Evolutionary conservation across 768 basidiomycete species (phyloP).

Genomic region (Arthromyces matolae): DNA sequence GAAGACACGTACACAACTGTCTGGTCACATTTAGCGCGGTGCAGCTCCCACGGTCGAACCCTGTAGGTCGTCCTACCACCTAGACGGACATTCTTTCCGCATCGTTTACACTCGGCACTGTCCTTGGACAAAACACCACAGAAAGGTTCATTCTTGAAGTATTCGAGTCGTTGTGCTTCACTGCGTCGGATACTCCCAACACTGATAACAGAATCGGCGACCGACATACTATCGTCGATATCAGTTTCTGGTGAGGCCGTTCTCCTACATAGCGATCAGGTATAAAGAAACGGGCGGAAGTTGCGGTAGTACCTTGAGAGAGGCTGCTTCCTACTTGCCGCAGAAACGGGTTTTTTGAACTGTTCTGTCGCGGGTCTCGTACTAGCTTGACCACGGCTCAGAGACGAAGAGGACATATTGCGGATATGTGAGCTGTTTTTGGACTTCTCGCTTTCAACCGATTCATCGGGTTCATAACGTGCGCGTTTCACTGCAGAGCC

Average conservation of each 20-base stretch:
- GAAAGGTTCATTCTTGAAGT: conserved; percentile 59
- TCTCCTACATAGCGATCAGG: conserved; percentile 15
- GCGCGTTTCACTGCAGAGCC: conserved; percentile 27
- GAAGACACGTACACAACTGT: conserved; percentile 25
- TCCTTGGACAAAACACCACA: conserved; percentile 55
- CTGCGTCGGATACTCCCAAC: conserved; percentile 45
- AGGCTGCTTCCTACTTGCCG: conserved; percentile 19
- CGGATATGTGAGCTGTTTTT: conserved; percentile 25
- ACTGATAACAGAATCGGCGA: conserved; percentile 50
- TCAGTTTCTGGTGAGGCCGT: conserved; percentile 34
- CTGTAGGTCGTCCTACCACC: conserved; percentile 53
- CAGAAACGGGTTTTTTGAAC: conserved; percentile 19
- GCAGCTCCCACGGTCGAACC: conserved; percentile 59
- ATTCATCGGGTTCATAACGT: conserved; percentile 17
- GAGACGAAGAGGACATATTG: conserved; percentile 26
- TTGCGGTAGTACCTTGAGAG: conserved; percentile 22
- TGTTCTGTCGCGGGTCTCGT: conserved; percentile 14
- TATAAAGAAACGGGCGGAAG: background rate
- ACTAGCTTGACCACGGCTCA: conserved; percentile 25
- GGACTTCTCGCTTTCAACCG: conserved; percentile 12
- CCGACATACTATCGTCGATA: conserved; percentile 46
- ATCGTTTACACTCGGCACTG: conserved; percentile 56
- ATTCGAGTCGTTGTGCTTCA: conserved; percentile 60
- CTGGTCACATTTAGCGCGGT: conserved; percentile 52
- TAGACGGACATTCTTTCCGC: conserved; percentile 53